Percentiles rank a stretch among this genome's conserved stretches.
phyloP scores from a whole-genome alignment of 2,329 filamentous ascomycete species.

The Colletotrichum eremochloae region DNA sequence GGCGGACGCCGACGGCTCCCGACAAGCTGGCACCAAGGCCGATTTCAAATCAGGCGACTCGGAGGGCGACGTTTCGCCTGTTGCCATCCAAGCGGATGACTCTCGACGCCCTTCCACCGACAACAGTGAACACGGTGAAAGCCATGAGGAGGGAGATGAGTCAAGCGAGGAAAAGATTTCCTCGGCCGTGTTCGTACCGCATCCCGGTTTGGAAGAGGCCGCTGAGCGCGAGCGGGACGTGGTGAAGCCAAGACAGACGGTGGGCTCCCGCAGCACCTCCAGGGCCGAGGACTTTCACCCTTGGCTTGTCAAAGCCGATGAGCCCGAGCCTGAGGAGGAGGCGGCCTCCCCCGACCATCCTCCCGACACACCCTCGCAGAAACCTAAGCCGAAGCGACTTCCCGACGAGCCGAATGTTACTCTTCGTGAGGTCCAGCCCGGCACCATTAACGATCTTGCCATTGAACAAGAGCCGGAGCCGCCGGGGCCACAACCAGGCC shows the following conservation, averaged over 20 bases:
- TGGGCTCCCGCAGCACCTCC: conserved; percentile 31
- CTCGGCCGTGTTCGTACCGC: conserved; percentile 86
- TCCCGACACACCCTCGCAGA: conserved; percentile 28
- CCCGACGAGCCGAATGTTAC: conserved; percentile 36
- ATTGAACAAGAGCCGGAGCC: conserved; percentile 60
- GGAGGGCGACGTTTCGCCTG: conserved; percentile 34
- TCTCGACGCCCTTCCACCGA: conserved; percentile 55
- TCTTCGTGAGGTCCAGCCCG: conserved; percentile 50
- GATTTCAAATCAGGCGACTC: conserved; percentile 24
- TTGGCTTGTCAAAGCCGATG: conserved; percentile 72
- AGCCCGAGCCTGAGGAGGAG: conserved; percentile 55
- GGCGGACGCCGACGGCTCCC: conserved; percentile 30
- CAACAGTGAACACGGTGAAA: conserved; percentile 55
- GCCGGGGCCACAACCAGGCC: conserved; percentile 51
- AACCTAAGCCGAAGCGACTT: conserved; percentile 38
- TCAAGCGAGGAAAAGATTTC: conserved; percentile 88
- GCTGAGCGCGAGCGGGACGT: conserved; percentile 48
- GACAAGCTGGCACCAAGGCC: conserved; percentile 23
- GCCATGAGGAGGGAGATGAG: conserved; percentile 65
- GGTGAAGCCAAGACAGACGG: conserved; percentile 45
- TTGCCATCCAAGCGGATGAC: conserved; percentile 36
- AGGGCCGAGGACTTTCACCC: conserved; percentile 57
- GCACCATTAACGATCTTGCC: conserved; percentile 55
- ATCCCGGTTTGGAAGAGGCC: conserved; percentile 69
- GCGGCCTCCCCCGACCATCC: conserved; percentile 35